Evolutionary conservation across 805 yeast genomes (phyloP).

Genomic region (Candida nanaspora): DNA sequence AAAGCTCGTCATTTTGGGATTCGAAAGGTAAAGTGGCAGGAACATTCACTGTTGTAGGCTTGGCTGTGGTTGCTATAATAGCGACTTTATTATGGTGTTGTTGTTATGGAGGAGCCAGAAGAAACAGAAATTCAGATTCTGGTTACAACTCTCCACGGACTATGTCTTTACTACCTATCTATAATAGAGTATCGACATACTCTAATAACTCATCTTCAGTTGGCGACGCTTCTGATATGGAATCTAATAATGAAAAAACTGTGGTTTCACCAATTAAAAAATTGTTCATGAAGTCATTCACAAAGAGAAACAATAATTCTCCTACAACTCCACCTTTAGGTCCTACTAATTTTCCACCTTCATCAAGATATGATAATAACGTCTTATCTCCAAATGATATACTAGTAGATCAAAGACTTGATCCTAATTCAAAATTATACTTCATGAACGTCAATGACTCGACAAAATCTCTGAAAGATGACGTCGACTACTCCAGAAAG

Average conservation of each 20-base stretch:
- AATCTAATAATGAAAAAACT: neutral
- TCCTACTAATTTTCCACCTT: neutral
- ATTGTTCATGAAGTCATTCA: too few relatives aligned
- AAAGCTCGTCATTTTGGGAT: slow-evolving; percentile 53
- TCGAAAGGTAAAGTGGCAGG: slow-evolving; percentile 79
- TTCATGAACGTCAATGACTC: slow-evolving; percentile 37
- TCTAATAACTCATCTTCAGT: neutral
- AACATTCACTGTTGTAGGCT: slow-evolving; percentile 72
- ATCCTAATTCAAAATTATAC: slow-evolving; percentile 48
- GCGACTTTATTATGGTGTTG: slow-evolving; percentile 32
- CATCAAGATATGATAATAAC: neutral
- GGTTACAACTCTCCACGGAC: neutral
- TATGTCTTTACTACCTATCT: neutral
- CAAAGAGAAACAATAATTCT: too few relatives aligned
- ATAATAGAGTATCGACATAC: neutral
- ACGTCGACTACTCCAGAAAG: slow-evolving; percentile 49
- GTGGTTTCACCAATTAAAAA: neutral
- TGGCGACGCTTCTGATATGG: neutral
- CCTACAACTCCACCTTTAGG: neutral
- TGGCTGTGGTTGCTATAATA: slow-evolving; percentile 46
- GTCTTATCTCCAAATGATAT: slow-evolving; percentile 7
- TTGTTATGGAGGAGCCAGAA: neutral
- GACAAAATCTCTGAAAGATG: slow-evolving; percentile 42
- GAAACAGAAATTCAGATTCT: neutral
- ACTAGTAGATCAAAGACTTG: slow-evolving; percentile 53